Evolutionary conservation across 345 rosid species (phyloP).

Genomic region (Salix exigua): DNA sequence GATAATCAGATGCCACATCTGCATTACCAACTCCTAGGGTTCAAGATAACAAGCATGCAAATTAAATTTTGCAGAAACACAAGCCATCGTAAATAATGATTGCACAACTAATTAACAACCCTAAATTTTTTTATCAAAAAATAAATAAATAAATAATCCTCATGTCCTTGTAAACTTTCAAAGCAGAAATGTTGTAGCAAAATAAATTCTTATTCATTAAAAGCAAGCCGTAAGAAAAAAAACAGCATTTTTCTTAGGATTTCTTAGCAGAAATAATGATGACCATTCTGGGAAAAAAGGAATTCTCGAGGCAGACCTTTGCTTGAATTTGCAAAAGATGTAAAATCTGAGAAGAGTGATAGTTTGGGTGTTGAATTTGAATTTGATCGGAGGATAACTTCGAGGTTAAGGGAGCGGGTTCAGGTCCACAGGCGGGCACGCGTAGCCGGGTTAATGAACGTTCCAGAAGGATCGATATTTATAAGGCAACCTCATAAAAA

Average conservation of each 20-base stretch:
- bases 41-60: neutral
- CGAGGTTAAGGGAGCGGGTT: neutral
- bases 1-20: neutral
- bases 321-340: neutral
- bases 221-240: neutral
- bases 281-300: neutral
- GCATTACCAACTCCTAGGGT: neutral
- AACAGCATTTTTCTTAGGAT: neutral
- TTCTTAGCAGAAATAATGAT: neutral
- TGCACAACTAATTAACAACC: neutral
- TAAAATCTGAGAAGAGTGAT: neutral
- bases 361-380: neutral
- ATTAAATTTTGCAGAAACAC: neutral
- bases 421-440: neutral
- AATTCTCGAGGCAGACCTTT: neutral
- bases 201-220: neutral
- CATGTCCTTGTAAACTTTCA: neutral
- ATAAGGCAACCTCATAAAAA: neutral
- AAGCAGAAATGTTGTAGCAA: neutral
- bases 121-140: neutral
- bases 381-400: neutral
- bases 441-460: neutral
- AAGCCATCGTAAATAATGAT: neutral
- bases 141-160: neutral
- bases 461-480: conserved; percentile 15